Evolutionary conservation across 208 protist genomes (phyloP).

Genomic region (Trichomonas gallinae): DNA sequence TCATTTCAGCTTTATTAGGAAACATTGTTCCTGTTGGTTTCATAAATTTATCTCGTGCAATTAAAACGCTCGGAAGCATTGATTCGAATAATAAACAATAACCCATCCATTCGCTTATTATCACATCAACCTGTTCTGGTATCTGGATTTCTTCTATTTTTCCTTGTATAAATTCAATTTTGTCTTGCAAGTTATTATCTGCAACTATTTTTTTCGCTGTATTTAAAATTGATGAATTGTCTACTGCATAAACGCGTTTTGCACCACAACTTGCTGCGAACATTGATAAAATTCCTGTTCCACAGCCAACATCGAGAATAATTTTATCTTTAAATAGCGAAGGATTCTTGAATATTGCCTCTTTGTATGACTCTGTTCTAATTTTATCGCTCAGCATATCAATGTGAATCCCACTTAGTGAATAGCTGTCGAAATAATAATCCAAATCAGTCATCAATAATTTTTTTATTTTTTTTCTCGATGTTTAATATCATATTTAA

Average conservation of each 20-base stretch:
- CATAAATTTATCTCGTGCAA: slow-evolving; percentile 43
- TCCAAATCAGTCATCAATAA: neutral
- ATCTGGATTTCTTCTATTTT: slow-evolving; percentile 35
- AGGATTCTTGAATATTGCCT: slow-evolving; percentile 74
- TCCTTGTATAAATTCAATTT: slow-evolving; percentile 36
- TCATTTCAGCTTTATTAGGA: slow-evolving; percentile 32
- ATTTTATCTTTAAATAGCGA: slow-evolving; percentile 76
- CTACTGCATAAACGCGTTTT: slow-evolving; percentile 70
- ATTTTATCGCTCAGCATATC: slow-evolving; percentile 96
- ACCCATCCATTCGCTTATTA: slow-evolving; percentile 54
- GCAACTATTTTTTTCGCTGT: slow-evolving; percentile 41
- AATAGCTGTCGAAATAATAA: slow-evolving; percentile 21
- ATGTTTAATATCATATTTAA: no score
- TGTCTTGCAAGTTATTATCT: slow-evolving; percentile 57
- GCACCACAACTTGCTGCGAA: slow-evolving; percentile 82
- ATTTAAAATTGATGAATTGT: slow-evolving; percentile 31
- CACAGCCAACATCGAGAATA: slow-evolving; percentile 81
- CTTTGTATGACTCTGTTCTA: slow-evolving; percentile 79
- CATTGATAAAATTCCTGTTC: slow-evolving; percentile 87
- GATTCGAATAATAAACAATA: slow-evolving; percentile 49
- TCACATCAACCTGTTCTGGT: slow-evolving; percentile 44
- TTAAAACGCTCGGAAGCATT: slow-evolving; percentile 47
- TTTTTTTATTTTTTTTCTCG: no score
- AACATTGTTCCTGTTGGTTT: slow-evolving; percentile 39
- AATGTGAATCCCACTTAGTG: slow-evolving; percentile 32